phyloP scores from a whole-genome alignment of 176 grass and related monocot species.

The Avena eriantha region DNA sequence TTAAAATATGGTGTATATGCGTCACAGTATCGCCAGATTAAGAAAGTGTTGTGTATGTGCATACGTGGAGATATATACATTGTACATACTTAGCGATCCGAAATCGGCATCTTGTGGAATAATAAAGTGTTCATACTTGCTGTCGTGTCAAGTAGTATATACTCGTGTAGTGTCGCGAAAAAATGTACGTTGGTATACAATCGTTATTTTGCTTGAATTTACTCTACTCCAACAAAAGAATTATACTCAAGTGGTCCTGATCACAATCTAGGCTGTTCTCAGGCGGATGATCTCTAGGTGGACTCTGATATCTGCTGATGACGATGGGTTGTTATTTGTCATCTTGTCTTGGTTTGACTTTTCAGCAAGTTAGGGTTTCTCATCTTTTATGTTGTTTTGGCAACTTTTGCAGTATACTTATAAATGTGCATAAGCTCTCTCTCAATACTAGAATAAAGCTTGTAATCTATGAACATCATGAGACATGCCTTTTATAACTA shows the following conservation, averaged over 20 bases:
- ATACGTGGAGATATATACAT: neutral
- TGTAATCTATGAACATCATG: neutral
- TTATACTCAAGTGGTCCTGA: too few relatives aligned
- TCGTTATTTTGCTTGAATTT: too few relatives aligned
- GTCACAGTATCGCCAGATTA: neutral
- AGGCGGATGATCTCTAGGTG: neutral
- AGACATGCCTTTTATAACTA: neutral
- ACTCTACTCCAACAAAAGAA: too few relatives aligned
- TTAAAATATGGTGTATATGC: too few relatives aligned
- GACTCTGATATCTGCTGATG: neutral
- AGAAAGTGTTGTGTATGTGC: neutral
- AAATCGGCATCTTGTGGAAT: constrained; percentile 22
- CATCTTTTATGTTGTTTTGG: neutral
- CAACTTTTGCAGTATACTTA: neutral
- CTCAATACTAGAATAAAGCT: neutral
- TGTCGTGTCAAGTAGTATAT: constrained; percentile 10
- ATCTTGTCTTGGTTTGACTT: neutral
- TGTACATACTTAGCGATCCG: constrained; percentile 3
- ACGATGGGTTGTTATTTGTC: neutral
- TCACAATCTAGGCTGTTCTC: too few relatives aligned
- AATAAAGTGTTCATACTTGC: neutral
- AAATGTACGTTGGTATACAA: neutral
- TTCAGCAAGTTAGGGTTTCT: neutral
- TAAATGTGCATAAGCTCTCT: neutral
- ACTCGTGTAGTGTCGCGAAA: neutral